Evolutionary conservation across 805 yeast species (phyloP), one percentile per base, ranked within the genome.

Genomic region (Lachancea cidri): DNA sequence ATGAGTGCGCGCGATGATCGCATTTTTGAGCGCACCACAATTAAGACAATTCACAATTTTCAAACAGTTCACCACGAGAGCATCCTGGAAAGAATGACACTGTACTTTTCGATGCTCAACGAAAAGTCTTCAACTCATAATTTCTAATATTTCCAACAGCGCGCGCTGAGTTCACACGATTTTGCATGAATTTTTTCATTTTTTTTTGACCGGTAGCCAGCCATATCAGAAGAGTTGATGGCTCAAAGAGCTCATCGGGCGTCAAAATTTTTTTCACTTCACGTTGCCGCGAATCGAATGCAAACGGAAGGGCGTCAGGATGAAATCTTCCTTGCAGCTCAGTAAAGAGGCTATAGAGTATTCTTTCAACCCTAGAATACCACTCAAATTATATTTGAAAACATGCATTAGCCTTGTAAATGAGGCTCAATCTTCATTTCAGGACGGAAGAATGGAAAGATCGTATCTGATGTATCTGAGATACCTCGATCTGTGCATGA

Each of bases 381-480:
- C 83, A 1, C 55, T 80, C 39, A 66, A 66, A 34, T 59, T 74
- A 17, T 81, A 86, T 72, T 52, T 81, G 22, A 71, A 80, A 42
- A 72, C 81, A 36, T 60, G 66, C 42, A 36, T 78, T 73, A 39
- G 67, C 61, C 34, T 71, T 70, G 14, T 64, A 72, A 50, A 62
- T 63, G 47, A 68, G 64, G 56, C 81, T 55, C 62, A 77, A 51
- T 46, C 31, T 51, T 56, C 42, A 24, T 42, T 47, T 15, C 55
- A 59, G 16, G 74, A 70, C 33, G 64, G 67, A 13, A 65, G 72
- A 20, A 53, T 63, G 32, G 71, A 68, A 32, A 74, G 73, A 43
- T 76, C 86, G 0, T 82, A 73, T 51, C 58, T 77, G 22, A 60
- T 78, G 41, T 79, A 79, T 52, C 62, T 74, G 34, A 60, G 88